Percentiles rank a stretch among this genome's conserved stretches.
Evolutionary conservation across 768 basidiomycete genomes (phyloP).

Genomic region (Pisolithus microcarpus): DNA sequence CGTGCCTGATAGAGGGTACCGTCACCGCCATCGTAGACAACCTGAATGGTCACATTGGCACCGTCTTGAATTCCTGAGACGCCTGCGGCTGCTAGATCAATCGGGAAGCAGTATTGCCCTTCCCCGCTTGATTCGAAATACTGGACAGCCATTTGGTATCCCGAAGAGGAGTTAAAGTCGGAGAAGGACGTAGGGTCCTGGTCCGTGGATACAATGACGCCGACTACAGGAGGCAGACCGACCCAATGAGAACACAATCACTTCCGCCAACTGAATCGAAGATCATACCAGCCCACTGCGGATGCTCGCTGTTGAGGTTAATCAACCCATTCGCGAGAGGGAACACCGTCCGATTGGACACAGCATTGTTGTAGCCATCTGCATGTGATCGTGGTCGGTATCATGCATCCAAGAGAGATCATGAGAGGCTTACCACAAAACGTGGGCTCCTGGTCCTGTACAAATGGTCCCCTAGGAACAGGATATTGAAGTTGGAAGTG

Average conservation of each 20-base stretch:
- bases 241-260: background rate
- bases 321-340: constrained; percentile 60
- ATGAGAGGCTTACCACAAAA: constrained; percentile 55
- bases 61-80: constrained; percentile 51
- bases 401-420: background rate
- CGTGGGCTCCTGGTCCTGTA: constrained; percentile 44
- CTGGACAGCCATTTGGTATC: constrained; percentile 33
- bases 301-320: constrained; percentile 59
- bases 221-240: constrained; percentile 31
- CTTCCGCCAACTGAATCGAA: background rate
- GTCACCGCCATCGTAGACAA: constrained; percentile 66
- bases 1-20: constrained; percentile 60
- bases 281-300: constrained; percentile 45
- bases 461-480: constrained; percentile 61
- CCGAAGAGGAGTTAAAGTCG: constrained; percentile 46
- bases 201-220: constrained; percentile 46
- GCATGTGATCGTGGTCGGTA: constrained; percentile 1
- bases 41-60: constrained; percentile 66
- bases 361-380: constrained; percentile 58
- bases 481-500: constrained; percentile 84
- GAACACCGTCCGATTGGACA: constrained; percentile 57
- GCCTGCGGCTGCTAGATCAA: constrained; percentile 47
- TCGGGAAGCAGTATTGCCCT: constrained; percentile 60
- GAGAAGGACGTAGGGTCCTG: constrained; percentile 56
- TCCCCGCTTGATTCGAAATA: constrained; percentile 47